These are phyloP conservation scores for Myxozyma mucilagina DNA, from an alignment of 805 yeast species.

Conservation along the genomic window DNA sequence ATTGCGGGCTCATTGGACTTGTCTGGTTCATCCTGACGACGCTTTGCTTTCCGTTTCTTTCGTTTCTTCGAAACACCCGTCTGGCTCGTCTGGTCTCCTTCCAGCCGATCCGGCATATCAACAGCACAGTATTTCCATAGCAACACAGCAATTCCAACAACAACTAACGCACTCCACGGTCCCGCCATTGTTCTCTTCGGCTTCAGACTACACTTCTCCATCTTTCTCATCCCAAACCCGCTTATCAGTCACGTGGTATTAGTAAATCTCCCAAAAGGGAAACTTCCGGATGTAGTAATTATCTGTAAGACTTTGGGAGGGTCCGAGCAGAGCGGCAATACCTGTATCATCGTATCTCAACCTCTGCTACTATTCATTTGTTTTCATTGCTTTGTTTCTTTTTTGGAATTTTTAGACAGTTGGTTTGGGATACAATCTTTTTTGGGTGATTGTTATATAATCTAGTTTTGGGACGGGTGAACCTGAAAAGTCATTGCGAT, in stretches of 20 bases:
- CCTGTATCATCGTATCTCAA: too few relatives aligned
- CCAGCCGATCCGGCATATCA: background rate
- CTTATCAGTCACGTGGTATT: slow-evolving; percentile 9
- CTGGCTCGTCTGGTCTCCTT: background rate
- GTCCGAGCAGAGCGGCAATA: background rate
- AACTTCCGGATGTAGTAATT: background rate
- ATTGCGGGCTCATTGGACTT: too few relatives aligned
- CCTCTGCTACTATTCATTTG: too few relatives aligned
- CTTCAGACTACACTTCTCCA: background rate
- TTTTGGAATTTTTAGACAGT: too few relatives aligned
- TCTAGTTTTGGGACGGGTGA: too few relatives aligned
- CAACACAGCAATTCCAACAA: background rate
- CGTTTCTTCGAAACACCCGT: background rate
- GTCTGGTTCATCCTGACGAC: too few relatives aligned
- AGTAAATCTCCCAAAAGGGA: background rate
- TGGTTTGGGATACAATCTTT: too few relatives aligned
- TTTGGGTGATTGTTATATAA: too few relatives aligned
- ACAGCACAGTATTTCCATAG: background rate
- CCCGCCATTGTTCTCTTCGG: background rate
- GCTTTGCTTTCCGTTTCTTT: background rate
- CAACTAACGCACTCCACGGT: background rate
- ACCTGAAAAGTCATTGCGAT: background rate
- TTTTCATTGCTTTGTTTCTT: too few relatives aligned
- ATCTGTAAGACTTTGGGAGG: background rate
- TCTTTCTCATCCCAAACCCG: background rate